Evolutionary conservation across 2,329 filamentous ascomycete species (phyloP), one percentile per base, ranked within the genome.

Genomic region (Ilyonectria mors-panacis): DNA sequence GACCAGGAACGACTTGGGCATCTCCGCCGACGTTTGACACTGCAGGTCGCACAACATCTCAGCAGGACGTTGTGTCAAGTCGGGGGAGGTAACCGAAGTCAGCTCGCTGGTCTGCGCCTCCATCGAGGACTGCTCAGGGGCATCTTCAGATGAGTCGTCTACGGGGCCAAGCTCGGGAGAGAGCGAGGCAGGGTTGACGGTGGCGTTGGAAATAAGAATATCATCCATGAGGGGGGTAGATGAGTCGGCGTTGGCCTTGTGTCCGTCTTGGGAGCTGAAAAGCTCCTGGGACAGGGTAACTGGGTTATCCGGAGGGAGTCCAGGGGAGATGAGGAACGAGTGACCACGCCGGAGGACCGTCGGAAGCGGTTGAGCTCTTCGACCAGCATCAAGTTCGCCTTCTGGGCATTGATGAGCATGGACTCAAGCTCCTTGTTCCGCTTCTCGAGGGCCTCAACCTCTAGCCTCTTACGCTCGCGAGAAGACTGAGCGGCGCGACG

Each of bases 11-110:
- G 81, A 80, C 80, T 79, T 81, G 77, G 84, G 82, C 81, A 84
- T 85, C 83, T 88, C 88, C 87, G 85, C 89, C 92, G 93, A 95
- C 92, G 90, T 95, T 95, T 92, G 96, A 98, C 96, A 99, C 96
- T 93, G 96, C 96, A 97, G 96, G 96, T 97, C 96, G 82, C 92
- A 98, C 96, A 98, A 98, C 95, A 98, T 92, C 95, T 89, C 96
- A 88, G 96, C 96, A 98, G 96, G 95, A 97, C 97, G 95, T 98
- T 98, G 96, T 98, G 95, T 96, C 96, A 90, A 85, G 89, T 97
- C 94, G 90, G 93, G 88, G 85, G 92, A 88, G 85, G 82, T 77
- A 74, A 77, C 75, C 70, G 71, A 51, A 58, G 73, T 76, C 68
- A 70, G 68, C 74, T 80, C 73, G 53, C 54, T 69, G 63, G 68